Evolutionary conservation across 2,329 filamentous ascomycete genomes (phyloP), one percentile per base, ranked within the genome.

Genomic region (Elsinoe perseae): DNA sequence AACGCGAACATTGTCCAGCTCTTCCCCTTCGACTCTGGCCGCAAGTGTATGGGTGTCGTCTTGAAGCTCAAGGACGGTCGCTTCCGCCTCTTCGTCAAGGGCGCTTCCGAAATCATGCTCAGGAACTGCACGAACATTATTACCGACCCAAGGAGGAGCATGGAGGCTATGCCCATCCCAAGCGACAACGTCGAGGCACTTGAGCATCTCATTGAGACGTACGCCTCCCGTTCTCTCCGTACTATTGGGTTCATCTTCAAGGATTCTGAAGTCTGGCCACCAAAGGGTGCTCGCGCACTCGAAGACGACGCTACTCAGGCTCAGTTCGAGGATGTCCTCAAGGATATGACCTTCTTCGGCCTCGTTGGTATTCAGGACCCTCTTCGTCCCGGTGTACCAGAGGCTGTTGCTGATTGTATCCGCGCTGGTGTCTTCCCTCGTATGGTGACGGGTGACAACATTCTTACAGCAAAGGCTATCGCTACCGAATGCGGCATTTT

Each of bases 161-260:
- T 82, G 0, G 69, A 74, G 1, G 74, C 76, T 21, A 72, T 69
- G 12, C 68, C 75, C 1, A 74, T 90, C 59, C 80, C 79, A 1
- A 70, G 74, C 1, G 75, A 81, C 12, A 81, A 85, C 61, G 75
- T 78, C 27, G 73, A 80, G 34, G 77, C 74, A 2, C 68, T 95
- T 60, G 80, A 81, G 61, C 73, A 77, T 20, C 76, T 89, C 48
- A 95, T 95, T 63, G 82, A 84, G 60, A 80, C 78, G 46, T 95
- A 95, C 67, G 90, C 90, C 8, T 82, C 80, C 23, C 80, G 85
- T 16, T 95, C 89, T 6, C 77, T 95, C 28, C 82, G 90, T 60
- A 95, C 90, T 1, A 95, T 95, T 63, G 88, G 85, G 42, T 80
- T 95, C 61, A 77, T 89, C 54, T 95, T 89, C 71, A 85, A 84